Base-by-base conservation (phyloP, 2,329 filamentous ascomycete species). In the Beauveria caledonica region DNA sequence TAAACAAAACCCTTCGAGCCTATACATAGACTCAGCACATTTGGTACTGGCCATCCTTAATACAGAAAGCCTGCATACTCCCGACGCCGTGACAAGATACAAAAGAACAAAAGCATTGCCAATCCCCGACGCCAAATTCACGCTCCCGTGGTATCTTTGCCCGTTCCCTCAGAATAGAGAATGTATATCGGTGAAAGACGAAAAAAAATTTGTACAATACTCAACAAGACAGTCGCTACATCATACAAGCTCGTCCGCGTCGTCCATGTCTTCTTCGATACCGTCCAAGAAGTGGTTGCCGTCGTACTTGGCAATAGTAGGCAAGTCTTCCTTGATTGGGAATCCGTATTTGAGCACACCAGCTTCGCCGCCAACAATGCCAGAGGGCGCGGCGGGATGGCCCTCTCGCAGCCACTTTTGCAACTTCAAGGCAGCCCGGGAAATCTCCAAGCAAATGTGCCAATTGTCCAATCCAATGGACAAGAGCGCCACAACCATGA, bases 401-500 rank as follows among this genome's bases (percentile, higher is more conserved):
- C 68, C 69, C 33, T 67, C 67, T 17, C 68, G 68, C 10, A 81
- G 66, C 77, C 78, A 81, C 10, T 68, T 64, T 64, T 79, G 75
- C 55, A 81, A 62, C 27, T 66, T 70, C 62, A 79, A 64, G 3
- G 69, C 71, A 1, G 70, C 71, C 15, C 67, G 67, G 25, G 75
- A 74, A 4, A 75, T 69, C 5, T 71, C 71, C 3, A 70, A 69
- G 1, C 71, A 72, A 11, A 80, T 69, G 51, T 77, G 75, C 79
- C 79, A 82, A 62, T 78, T 77, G 52, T 80, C 78, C 36, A 80
- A 69, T 0, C 73, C 75, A 59, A 79, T 73, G 57, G 78, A 77
- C 63, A 79, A 73, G 45, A 77, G 69, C 5, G 73, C 75, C 9
- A 74, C 69, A 15, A 76, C 73, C 29, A 79, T 69, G 62, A 79